These are phyloP conservation scores for Hygrophoropsis aurantiaca DNA, from an alignment of 768 basidiomycete species.

Conservation along the genomic window DNA sequence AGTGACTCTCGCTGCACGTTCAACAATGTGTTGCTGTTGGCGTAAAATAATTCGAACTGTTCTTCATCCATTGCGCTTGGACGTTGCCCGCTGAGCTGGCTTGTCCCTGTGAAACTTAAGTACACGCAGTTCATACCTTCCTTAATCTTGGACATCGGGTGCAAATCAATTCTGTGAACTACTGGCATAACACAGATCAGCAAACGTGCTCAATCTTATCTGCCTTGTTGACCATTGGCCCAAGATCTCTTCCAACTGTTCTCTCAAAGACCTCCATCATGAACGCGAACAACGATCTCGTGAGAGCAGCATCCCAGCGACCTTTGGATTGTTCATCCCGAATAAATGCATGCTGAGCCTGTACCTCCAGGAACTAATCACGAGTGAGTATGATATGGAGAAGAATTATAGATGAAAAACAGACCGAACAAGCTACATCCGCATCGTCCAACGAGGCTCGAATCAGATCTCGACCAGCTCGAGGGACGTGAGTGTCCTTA, in stretches of 20 bases:
- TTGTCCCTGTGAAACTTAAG: too few relatives aligned
- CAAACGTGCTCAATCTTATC: slow-evolving; percentile 79
- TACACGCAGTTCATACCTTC: too few relatives aligned
- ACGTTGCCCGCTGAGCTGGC: too few relatives aligned
- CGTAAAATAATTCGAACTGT: slow-evolving; percentile 1
- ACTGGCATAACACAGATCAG: background rate
- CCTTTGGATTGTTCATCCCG: slow-evolving; percentile 91
- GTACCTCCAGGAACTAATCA: slow-evolving; percentile 85
- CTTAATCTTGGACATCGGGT: too few relatives aligned
- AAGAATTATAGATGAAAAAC: slow-evolving; percentile 21
- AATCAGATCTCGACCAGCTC: slow-evolving; percentile 82
- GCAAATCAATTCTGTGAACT: too few relatives aligned
- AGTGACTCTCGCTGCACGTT: slow-evolving; percentile 5
- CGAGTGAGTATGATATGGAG: slow-evolving; percentile 6
- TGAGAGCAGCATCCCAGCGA: slow-evolving; percentile 93
- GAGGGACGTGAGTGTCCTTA: slow-evolving; percentile 91
- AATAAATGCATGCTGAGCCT: slow-evolving; percentile 96
- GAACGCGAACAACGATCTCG: slow-evolving; percentile 72
- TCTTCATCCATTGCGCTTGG: too few relatives aligned
- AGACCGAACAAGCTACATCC: slow-evolving; percentile 65
- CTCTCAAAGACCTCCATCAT: slow-evolving; percentile 96
- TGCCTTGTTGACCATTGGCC: slow-evolving; percentile 51
- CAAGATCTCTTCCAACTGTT: slow-evolving; percentile 83
- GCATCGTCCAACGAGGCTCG: slow-evolving; percentile 82
- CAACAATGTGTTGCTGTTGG: slow-evolving; percentile 5